Evolutionary conservation across 257 asterid species (phyloP), one percentile per base, ranked within the genome.

Genomic region (Coffea canephora): DNA sequence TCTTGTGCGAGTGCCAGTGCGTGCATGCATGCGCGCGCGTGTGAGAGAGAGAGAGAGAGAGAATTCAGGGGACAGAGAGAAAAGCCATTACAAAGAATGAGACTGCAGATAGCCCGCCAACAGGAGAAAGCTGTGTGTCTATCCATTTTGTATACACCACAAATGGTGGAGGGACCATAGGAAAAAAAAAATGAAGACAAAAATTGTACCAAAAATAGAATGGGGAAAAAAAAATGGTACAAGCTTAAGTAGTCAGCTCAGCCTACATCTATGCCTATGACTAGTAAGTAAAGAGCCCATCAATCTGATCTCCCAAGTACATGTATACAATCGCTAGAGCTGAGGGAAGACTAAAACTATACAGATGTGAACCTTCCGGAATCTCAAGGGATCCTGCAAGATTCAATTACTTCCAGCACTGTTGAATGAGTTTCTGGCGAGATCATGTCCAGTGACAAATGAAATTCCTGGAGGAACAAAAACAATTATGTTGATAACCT

Each of bases 321-420:
- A 57, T 2, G 41, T 16, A 36, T 55, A 55, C 61, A 34, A 31
- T 31, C 52, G 27, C 73, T 61, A 50, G n/a, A 71, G 73, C 66
- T 55, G 54, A 27, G 14, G 25, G 83, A 72, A 69, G 73, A 52
- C 46, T 72, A 41, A 15, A 54, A 66, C 78, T 82, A 71, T 78
- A 82, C 79, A 82, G 23, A 23, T 59, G 23, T 59, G 69, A 49
- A 50, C 5, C 6, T 74, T 69, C 79, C 25, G 49, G 48, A 82
- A 83, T 77, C 86, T 90, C 93, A 93, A 19, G 80, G 89, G 66
- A 87, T 82, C 86, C 91, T 84, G 84, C 97, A 93, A 25, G 97
- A 93, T 76, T 91, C 96, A 14, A 93, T 93, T 25, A 93, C 97
- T 87, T 91, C 94, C 52, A 93, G 90, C 86, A 93, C 91, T 16